Base-by-base conservation (phyloP, 1,139 yeast genomes). In the Hemisphaericaspora xylanilytica region DNA sequence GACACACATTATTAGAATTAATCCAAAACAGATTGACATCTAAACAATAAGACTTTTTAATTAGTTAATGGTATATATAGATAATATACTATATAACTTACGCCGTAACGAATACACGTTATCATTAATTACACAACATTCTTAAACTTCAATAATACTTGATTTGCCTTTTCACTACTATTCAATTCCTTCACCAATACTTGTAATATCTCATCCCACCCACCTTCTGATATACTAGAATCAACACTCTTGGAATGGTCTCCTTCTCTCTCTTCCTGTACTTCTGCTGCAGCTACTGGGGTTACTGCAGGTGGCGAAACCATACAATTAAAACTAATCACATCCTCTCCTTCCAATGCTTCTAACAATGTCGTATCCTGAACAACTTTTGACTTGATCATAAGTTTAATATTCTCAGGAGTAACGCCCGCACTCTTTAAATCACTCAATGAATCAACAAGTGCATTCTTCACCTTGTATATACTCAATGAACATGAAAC, bases 1-100 rank as follows among this genome's bases (percentile, higher is more conserved):
- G 85, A 3, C 85, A 80, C 44, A 56, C 71, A 3, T 61, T 82
- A 50, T 73, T 72, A 48, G 83, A 79, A 45, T 63, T 81, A 43
- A 31, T 56, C 4, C 11, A 32, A 12, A 49, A 45, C 37, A 50
- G 42, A 36, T 48, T 36, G 6, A 24, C 28, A 17, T 43, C 45
- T 44, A 36, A 33, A 20, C 21, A 20, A 8, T 20, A 20, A 20
- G n/a, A n/a, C n/a, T n/a, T n/a, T n/a, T n/a, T n/a, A n/a, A n/a
- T n/a, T n/a, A n/a, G n/a, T n/a, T n/a, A n/a, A n/a, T n/a, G n/a
- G n/a, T n/a, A n/a, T n/a, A n/a, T n/a, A n/a, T n/a, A n/a, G n/a
- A n/a, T n/a, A n/a, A n/a, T n/a, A n/a, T n/a, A n/a, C n/a, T n/a
- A n/a, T n/a, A n/a, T n/a, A n/a, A n/a, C n/a, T n/a, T n/a, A n/a